phyloP scores from a whole-genome alignment of 495 filamentous ascomycete genomes.

The Thozetella sp. region DNA sequence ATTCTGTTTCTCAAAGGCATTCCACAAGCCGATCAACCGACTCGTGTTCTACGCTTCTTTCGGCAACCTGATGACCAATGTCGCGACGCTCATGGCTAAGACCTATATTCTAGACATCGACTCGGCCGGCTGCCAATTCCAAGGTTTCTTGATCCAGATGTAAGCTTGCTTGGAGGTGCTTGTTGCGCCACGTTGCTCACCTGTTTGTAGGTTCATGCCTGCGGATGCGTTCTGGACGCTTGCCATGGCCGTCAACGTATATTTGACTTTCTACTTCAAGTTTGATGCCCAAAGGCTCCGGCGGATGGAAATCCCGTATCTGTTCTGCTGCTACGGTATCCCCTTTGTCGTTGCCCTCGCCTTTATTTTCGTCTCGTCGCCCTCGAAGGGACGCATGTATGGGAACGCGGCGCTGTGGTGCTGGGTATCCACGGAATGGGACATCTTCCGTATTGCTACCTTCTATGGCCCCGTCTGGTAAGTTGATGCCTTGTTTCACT shows the following conservation, averaged over 20 bases:
- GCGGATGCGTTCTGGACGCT: slow-evolving; percentile 82
- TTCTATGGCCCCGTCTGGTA: slow-evolving; percentile 89
- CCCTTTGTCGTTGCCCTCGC: slow-evolving; percentile 71
- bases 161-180: slow-evolving; percentile 34
- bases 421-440: slow-evolving; percentile 70
- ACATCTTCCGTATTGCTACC: slow-evolving; percentile 71
- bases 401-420: slow-evolving; percentile 86
- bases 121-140: slow-evolving; percentile 69
- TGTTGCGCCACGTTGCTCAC: neutral
- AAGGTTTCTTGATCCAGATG: slow-evolving; percentile 75
- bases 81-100: slow-evolving; percentile 74
- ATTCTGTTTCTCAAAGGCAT: slow-evolving; percentile 60
- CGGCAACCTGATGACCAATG: slow-evolving; percentile 80
- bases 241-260: slow-evolving; percentile 88
- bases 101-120: slow-evolving; percentile 48
- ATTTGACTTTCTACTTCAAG: slow-evolving; percentile 80
- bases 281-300: slow-evolving; percentile 70
- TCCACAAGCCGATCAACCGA: slow-evolving; percentile 87
- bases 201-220: slow-evolving; percentile 64
- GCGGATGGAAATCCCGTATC: slow-evolving; percentile 71
- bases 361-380: slow-evolving; percentile 64
- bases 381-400: slow-evolving; percentile 59
- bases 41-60: slow-evolving; percentile 85
- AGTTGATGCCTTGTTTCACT: slow-evolving; percentile 8
- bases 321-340: slow-evolving; percentile 73